Evolutionary conservation across 495 filamentous ascomycete species (phyloP).

Genomic region (Tricharina praecox): DNA sequence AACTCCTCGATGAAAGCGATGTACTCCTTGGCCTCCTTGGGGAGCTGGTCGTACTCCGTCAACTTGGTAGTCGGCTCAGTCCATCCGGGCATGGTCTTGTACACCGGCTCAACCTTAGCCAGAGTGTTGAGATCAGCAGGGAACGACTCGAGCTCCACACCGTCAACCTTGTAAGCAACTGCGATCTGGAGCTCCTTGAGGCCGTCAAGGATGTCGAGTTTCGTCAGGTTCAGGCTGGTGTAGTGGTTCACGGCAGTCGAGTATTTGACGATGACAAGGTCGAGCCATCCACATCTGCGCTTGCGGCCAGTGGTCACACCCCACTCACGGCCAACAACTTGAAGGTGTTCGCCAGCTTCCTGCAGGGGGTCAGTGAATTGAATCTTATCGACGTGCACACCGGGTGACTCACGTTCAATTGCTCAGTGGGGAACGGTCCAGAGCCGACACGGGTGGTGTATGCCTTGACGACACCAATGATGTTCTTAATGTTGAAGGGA

Average conservation of each 20-base stretch:
- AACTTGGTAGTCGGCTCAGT: conserved; percentile 46
- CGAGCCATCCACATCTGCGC: conserved; percentile 78
- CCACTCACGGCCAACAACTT: conserved; percentile 46
- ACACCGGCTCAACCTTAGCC: conserved; percentile 44
- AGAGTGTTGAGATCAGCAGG: conserved; percentile 52
- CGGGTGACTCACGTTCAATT: conserved; percentile 38
- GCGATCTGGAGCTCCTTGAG: conserved; percentile 69
- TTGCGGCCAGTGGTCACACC: conserved; percentile 72
- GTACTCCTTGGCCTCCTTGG: conserved; percentile 57
- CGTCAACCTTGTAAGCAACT: conserved; percentile 47
- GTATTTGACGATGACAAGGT: conserved; percentile 74
- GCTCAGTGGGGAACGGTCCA: conserved; percentile 76
- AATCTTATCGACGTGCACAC: too few relatives aligned
- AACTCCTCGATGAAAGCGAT: conserved; percentile 63
- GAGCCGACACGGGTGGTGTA: conserved; percentile 58
- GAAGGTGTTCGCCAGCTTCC: conserved; percentile 45
- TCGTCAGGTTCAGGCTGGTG: conserved; percentile 65
- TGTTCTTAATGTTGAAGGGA: conserved; percentile 38
- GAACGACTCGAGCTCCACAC: conserved; percentile 39
- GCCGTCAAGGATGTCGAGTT: conserved; percentile 72
- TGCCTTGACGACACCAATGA: conserved; percentile 81
- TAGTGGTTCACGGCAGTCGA: conserved; percentile 55
- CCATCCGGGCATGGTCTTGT: conserved; percentile 68
- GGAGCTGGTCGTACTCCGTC: conserved; percentile 46
- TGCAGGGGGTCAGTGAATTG: conserved; percentile 6